Conservation (phyloP, 495 filamentous ascomycete species). For the Penicillium coprophilum region DNA sequence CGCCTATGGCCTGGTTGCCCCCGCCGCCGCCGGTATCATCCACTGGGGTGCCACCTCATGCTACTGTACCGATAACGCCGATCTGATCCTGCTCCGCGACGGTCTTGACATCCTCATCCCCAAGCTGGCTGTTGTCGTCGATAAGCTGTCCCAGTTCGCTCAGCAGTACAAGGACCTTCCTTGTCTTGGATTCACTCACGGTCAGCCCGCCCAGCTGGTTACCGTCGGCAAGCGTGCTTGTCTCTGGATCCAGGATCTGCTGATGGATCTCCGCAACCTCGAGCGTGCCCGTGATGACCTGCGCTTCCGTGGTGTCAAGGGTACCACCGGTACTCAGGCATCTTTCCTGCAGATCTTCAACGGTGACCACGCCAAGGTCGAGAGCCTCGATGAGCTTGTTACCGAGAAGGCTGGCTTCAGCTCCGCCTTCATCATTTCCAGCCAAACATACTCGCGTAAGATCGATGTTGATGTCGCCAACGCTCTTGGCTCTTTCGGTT, state of each 20-base stretch:
- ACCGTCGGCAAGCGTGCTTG: constrained; percentile 74
- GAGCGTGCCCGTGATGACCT: constrained; percentile 72
- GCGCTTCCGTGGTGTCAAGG: constrained; percentile 80
- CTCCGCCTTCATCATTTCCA: constrained; percentile 69
- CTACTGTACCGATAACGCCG: constrained; percentile 82
- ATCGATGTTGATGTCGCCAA: constrained; percentile 80
- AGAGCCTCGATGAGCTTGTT: constrained; percentile 69
- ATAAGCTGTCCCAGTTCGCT: constrained; percentile 77
- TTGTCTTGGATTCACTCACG: constrained; percentile 80
- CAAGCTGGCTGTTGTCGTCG: constrained; percentile 82
- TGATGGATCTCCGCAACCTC: constrained; percentile 83
- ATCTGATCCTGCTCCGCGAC: constrained; percentile 79
- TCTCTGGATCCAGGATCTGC: constrained; percentile 85
- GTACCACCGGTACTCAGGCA: constrained; percentile 76
- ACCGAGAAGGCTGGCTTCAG: constrained; percentile 82
- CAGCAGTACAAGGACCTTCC: constrained; percentile 66
- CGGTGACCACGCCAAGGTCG: constrained; percentile 75
- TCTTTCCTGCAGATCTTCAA: constrained; percentile 83
- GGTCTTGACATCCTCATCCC: constrained; percentile 75
- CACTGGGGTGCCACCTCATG: constrained; percentile 71
- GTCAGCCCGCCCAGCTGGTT: constrained; percentile 74
- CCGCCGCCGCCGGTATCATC: constrained; percentile 83
- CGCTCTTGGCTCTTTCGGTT: constrained; percentile 77
- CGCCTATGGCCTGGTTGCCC: constrained; percentile 69
- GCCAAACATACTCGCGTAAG: constrained; percentile 82